Evolutionary conservation across 441 rosid species (phyloP).

Genomic region (Macaranga tanarius): DNA sequence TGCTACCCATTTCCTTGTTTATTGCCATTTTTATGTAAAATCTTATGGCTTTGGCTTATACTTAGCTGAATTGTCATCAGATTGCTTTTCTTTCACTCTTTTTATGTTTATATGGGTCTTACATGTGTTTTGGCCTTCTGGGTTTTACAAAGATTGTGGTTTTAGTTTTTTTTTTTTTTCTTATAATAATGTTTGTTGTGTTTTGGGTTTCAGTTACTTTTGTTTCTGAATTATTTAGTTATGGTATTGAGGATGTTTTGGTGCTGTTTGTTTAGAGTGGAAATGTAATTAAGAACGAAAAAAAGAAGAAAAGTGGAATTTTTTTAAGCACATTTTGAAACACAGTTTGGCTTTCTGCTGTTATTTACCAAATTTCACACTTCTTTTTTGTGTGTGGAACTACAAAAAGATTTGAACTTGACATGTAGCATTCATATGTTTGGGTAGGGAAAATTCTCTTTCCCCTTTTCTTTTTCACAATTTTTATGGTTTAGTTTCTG

Average conservation of each 20-base stretch:
- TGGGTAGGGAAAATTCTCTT: neutral
- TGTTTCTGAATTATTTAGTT: neutral
- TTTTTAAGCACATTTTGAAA: neutral
- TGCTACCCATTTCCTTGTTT: neutral
- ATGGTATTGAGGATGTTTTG: neutral
- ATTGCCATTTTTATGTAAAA: neutral
- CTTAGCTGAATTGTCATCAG: neutral
- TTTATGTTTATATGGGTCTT: neutral
- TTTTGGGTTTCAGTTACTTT: neutral
- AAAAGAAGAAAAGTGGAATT: neutral
- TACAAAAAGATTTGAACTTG: neutral
- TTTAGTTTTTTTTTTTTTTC: neutral
- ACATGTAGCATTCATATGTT: neutral
- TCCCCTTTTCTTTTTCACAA: neutral
- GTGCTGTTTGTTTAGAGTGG: neutral
- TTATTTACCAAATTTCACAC: neutral
- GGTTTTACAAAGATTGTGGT: neutral
- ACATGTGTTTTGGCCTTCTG: neutral
- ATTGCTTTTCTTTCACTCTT: neutral
- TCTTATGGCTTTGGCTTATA: neutral
- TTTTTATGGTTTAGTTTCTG: neutral
- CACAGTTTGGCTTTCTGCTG: neutral
- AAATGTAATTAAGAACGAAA: neutral
- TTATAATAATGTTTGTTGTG: neutral
- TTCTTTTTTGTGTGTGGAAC: neutral